These are phyloP conservation scores for Choricystis sp. DNA, from an alignment of 139 green algal genomes.

Conservation along the genomic window DNA sequence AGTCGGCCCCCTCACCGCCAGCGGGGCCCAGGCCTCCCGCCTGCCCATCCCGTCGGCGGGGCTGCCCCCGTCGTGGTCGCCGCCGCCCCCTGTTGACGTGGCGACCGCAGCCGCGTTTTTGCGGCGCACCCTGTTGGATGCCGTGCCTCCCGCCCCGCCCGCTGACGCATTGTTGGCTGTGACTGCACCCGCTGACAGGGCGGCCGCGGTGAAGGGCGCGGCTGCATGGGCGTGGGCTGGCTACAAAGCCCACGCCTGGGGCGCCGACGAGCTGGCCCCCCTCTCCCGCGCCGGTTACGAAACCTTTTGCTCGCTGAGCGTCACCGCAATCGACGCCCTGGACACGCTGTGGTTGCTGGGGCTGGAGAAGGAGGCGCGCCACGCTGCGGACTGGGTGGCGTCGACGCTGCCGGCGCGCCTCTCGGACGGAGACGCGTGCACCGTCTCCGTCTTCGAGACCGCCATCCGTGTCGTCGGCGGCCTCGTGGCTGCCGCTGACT, in stretches of 20 bases:
- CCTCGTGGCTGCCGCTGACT: constrained; percentile 40
- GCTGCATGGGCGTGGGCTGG: constrained; percentile 37
- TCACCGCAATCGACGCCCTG: constrained; percentile 41
- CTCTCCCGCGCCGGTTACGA: constrained; percentile 16
- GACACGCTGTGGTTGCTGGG: constrained; percentile 63
- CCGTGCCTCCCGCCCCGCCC: no score
- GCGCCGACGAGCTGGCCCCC: constrained; percentile 44
- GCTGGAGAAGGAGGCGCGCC: constrained; percentile 18
- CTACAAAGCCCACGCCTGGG: constrained; percentile 47
- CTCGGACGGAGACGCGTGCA: not conserved
- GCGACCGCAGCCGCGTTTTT: no score
- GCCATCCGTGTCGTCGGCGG: constrained; percentile 43
- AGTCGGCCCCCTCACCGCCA: no score
- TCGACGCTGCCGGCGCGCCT: not conserved
- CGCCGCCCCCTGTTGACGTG: no score
- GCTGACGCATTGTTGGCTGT: no score
- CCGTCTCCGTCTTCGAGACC: constrained; percentile 38
- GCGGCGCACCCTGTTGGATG: no score
- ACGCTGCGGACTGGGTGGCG: no score
- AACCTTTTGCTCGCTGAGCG: constrained; percentile 40
- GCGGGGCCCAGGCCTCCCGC: no score
- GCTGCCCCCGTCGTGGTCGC: no score
- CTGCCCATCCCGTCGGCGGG: no score
- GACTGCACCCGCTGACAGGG: no score
- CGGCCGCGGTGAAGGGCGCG: no score